Evolutionary conservation across 371 early-diverging fungal species (phyloP).

Genomic region (Rhizopus microsporus): DNA sequence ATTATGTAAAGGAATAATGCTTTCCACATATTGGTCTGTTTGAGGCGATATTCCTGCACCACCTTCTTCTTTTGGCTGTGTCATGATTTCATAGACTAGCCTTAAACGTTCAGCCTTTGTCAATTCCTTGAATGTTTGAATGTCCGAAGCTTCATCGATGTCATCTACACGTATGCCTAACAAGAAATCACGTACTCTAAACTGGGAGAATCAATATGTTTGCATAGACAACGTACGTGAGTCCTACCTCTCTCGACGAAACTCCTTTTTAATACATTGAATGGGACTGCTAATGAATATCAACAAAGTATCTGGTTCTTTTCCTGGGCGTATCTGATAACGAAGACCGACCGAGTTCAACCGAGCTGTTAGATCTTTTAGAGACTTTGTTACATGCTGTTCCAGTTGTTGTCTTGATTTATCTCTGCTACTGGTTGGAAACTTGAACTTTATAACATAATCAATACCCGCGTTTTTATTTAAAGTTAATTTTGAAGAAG

Average conservation of each 20-base stretch:
- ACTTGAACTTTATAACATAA: conserved; percentile 50
- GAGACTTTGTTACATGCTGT: conserved; percentile 14
- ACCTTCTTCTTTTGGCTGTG: conserved; percentile 63
- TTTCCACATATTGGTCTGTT: conserved; percentile 61
- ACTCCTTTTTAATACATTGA: conserved; percentile 32
- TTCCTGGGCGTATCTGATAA: conserved; percentile 42
- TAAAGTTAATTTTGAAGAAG: neutral
- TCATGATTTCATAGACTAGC: conserved; percentile 73
- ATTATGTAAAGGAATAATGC: conserved; percentile 80
- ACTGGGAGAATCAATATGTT: too few species aligned
- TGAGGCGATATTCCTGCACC: conserved; percentile 69
- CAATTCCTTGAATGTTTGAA: conserved; percentile 33
- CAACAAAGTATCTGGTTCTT: conserved; percentile 28
- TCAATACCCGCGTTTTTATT: conserved; percentile 40
- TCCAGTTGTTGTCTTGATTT: conserved; percentile 25
- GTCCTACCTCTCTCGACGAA: conserved; percentile 24
- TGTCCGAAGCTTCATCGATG: conserved; percentile 31
- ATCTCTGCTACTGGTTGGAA: conserved; percentile 15
- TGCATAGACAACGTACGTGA: neutral
- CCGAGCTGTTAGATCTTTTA: conserved; percentile 23
- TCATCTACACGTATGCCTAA: conserved; percentile 58
- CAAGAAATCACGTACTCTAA: conserved; percentile 68
- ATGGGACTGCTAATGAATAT: conserved; percentile 40
- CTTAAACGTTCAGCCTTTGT: conserved; percentile 77
- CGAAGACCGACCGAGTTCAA: conserved; percentile 30